Conservation (phyloP, 1,139 yeast genomes). For the Sugiyamaella neomexicana region DNA sequence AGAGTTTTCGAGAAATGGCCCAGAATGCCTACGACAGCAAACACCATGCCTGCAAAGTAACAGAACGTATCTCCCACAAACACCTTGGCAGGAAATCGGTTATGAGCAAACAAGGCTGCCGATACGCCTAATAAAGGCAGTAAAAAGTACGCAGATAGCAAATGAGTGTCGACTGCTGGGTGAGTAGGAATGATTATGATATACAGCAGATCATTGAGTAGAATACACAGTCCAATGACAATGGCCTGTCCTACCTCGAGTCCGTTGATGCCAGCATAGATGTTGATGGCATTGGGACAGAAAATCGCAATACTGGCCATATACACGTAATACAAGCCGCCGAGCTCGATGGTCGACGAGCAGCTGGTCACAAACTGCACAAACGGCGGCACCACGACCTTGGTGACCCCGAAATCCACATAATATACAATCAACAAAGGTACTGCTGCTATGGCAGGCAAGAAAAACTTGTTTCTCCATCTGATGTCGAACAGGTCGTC, state of each 20-base stretch:
- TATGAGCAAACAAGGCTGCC: conserved; percentile 68
- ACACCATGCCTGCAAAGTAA: conserved; percentile 97
- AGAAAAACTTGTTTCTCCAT: conserved; percentile 95
- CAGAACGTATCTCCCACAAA: conserved; percentile 99
- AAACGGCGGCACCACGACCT: conserved; percentile 80
- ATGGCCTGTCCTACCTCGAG: conserved; percentile 94
- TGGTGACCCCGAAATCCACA: conserved; percentile 91
- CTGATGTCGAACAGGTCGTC: conserved; percentile 94
- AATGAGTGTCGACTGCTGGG: conserved; percentile 76
- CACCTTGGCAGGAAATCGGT: conserved; percentile 88
- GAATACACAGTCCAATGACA: conserved; percentile 66
- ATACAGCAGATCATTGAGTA: conserved; percentile 76
- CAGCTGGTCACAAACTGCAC: conserved; percentile 39
- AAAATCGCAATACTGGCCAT: conserved; percentile 92
- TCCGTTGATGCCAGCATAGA: conserved; percentile 94
- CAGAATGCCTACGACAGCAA: conserved; percentile 92
- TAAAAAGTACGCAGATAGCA: conserved; percentile 73
- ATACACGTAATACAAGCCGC: conserved; percentile 74
- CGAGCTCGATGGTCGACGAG: conserved; percentile 62
- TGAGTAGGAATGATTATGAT: conserved; percentile 53
- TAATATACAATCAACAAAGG: conserved; percentile 90
- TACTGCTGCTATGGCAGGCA: conserved; percentile 92
- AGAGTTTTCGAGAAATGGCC: conserved; percentile 96
- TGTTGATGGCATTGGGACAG: conserved; percentile 96
- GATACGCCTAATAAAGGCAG: conserved; percentile 89